Evolutionary conservation across 352 stramenopile genomes (phyloP), one percentile per base, ranked within the genome.

Genomic region (Globisporangium nunn): DNA sequence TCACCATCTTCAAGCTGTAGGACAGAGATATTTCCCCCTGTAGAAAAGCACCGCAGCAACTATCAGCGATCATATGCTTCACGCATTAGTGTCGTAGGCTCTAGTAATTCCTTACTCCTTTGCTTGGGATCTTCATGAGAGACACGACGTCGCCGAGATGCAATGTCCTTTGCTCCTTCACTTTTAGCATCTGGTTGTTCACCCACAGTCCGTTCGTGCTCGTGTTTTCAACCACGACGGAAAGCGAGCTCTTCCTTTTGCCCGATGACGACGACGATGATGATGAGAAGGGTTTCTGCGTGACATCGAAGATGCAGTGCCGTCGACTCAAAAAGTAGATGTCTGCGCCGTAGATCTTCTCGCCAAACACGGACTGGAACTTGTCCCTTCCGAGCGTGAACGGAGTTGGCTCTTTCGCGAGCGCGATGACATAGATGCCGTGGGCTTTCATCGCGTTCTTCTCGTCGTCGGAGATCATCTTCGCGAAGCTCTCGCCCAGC

Each of bases 171-270:
- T 56, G 56, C 43, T 82, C 67, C 2, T 68, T 62, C 54, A 72
- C 71, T 65, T 81, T 81, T 39, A 90, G 64, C n/a, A 64, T 43
- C 23, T 62, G 47, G 6, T 74, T 74, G 58, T 90, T 90, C 12
- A 90, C 67, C 15, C 75, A 66, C 8, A 86, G 71, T 4, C 80
- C 80, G 40, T 90, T 90, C 17, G 77, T 87, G 54, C 80, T 90
- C 5, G 77, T 90, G 51, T 90, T 79, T 65, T 87, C 71, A 10
- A 90, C 64, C n/a, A 63, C 50, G 12, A 87, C 64, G 54, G 75
- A 78, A 37, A 86, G 53, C 7, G 64, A 43, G 43, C 52, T 61
- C 61, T 67, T 70, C 15, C 63, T 61, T 0, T 57, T 62, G 50
- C 68, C 55, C 35, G 71, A 43, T 12, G 31, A 31, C 29, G 15